A percentile compares a stretch with the other conserved stretches of the same genome.
These are phyloP conservation scores for Physcomitrium patens DNA, from an alignment of 225 moss, liverwort and hornwort species.

Conservation along the genomic window DNA sequence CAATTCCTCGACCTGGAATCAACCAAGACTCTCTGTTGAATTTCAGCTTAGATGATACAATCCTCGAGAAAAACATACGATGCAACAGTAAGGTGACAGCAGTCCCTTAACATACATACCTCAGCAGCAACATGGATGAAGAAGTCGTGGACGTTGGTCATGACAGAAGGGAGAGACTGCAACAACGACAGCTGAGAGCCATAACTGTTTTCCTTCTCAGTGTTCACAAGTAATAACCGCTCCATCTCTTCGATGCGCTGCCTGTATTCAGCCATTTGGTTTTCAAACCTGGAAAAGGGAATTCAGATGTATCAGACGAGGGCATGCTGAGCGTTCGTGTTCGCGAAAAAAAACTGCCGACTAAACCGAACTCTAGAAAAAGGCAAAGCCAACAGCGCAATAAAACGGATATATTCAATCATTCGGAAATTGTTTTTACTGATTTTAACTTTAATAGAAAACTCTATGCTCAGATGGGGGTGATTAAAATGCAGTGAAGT, in stretches of 20 bases:
- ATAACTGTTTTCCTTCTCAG: slow-evolving; percentile 66
- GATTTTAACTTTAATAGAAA: neutral
- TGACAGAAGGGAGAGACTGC: slow-evolving; percentile 93
- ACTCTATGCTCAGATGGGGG: neutral
- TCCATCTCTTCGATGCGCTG: slow-evolving; percentile 95
- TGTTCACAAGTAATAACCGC: slow-evolving; percentile 79
- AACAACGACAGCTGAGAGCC: slow-evolving; percentile 79
- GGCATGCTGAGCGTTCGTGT: slow-evolving; percentile 7
- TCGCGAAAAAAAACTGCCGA: neutral
- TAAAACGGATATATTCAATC: slow-evolving; percentile 4
- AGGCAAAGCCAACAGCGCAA: neutral
- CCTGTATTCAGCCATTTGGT: slow-evolving; percentile 75
- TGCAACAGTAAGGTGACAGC: slow-evolving; percentile 3
- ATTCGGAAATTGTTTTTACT: neutral
- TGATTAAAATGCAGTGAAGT: neutral
- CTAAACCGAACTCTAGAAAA: slow-evolving; percentile 6
- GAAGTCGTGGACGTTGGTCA: slow-evolving; percentile 96
- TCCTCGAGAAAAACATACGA: slow-evolving; percentile 3
- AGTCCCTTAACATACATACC: slow-evolving; percentile 48
- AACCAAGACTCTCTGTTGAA: slow-evolving; percentile 19
- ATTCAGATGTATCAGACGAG: slow-evolving; percentile 14
- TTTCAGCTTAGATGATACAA: neutral
- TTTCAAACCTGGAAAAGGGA: slow-evolving; percentile 66
- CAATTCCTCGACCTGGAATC: slow-evolving; percentile 78
- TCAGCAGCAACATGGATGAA: slow-evolving; percentile 99